Evolutionary conservation across 2,329 filamentous ascomycete species (phyloP).

Genomic region (Clonostachys rosea): DNA sequence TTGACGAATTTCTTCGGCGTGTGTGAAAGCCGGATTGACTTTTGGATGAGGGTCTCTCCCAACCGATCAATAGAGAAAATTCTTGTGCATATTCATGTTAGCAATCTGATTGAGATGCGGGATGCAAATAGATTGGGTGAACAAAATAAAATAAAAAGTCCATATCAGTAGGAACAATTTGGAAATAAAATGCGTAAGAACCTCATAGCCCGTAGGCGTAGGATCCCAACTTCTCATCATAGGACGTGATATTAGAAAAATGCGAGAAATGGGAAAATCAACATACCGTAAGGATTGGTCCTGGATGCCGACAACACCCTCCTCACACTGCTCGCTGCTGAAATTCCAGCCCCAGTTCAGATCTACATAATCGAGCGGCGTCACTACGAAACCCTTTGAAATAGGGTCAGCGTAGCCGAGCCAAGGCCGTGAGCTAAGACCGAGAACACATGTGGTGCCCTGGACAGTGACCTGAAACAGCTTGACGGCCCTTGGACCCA

Average conservation of each 20-base stretch:
- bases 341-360: slow-evolving; percentile 97
- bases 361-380: slow-evolving; percentile 81
- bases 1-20: slow-evolving; percentile 85
- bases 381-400: slow-evolving; percentile 85
- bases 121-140: no score
- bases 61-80: slow-evolving; percentile 80
- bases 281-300: slow-evolving; percentile 78
- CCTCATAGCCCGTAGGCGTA: slow-evolving; percentile 53
- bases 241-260: slow-evolving; percentile 11
- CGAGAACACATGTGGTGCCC: slow-evolving; percentile 78
- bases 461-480: slow-evolving; percentile 89
- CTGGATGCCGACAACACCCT: slow-evolving; percentile 92
- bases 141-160: slow-evolving; percentile 6
- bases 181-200: slow-evolving; percentile 45
- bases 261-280: slow-evolving; percentile 22
- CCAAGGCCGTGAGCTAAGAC: slow-evolving; percentile 92
- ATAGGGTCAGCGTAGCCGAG: slow-evolving; percentile 88
- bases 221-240: slow-evolving; percentile 65
- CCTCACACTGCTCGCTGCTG: slow-evolving; percentile 86
- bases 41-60: slow-evolving; percentile 79
- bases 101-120: background rate
- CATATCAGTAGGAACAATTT: slow-evolving; percentile 98
- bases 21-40: slow-evolving; percentile 81
- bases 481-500: slow-evolving; percentile 85
- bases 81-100: background rate